Percentiles rank a stretch among this genome's conserved stretches.
These are phyloP conservation scores for Aspergillus tamarii DNA, from an alignment of 2,329 filamentous ascomycete genomes.

Conservation along the genomic window DNA sequence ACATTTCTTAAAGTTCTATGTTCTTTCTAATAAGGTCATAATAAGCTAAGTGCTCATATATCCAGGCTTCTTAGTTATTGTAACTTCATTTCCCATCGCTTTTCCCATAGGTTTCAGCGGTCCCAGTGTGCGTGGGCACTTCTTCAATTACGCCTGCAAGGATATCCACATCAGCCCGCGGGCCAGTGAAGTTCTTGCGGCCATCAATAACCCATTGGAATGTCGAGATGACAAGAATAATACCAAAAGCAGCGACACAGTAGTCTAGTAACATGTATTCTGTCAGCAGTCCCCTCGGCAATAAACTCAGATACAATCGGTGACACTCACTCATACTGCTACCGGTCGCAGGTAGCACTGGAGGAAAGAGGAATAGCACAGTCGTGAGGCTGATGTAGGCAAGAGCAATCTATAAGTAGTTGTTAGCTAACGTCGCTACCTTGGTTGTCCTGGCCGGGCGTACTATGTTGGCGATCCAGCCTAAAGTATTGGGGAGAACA, in stretches of 20 bases:
- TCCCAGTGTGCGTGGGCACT: background rate
- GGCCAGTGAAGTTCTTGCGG: slow-evolving; percentile 62
- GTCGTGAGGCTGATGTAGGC: slow-evolving; percentile 71
- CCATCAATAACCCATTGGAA: slow-evolving; percentile 65
- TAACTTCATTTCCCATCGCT: slow-evolving; percentile 5
- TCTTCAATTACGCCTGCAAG: slow-evolving; percentile 27
- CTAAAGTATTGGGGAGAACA: slow-evolving; percentile 56
- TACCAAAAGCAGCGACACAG: slow-evolving; percentile 58
- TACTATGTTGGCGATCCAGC: slow-evolving; percentile 63
- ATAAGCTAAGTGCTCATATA: background rate
- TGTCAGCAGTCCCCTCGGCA: slow-evolving; percentile 10
- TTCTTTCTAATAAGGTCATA: background rate
- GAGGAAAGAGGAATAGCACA: slow-evolving; percentile 75
- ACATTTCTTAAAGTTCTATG: background rate
- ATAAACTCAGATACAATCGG: background rate
- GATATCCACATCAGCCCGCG: slow-evolving; percentile 48
- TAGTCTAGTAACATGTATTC: slow-evolving; percentile 34
- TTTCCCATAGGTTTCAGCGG: slow-evolving; percentile 1
- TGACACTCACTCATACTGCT: slow-evolving; percentile 67
- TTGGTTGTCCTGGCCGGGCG: slow-evolving; percentile 14
- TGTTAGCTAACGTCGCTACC: background rate
- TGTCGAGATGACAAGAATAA: slow-evolving; percentile 60
- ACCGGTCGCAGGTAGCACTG: slow-evolving; percentile 64
- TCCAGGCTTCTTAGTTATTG: background rate
- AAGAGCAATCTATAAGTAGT: slow-evolving; percentile 53